phyloP scores from a whole-genome alignment of 768 basidiomycete genomes.

The Hygrocybe coccinea region DNA sequence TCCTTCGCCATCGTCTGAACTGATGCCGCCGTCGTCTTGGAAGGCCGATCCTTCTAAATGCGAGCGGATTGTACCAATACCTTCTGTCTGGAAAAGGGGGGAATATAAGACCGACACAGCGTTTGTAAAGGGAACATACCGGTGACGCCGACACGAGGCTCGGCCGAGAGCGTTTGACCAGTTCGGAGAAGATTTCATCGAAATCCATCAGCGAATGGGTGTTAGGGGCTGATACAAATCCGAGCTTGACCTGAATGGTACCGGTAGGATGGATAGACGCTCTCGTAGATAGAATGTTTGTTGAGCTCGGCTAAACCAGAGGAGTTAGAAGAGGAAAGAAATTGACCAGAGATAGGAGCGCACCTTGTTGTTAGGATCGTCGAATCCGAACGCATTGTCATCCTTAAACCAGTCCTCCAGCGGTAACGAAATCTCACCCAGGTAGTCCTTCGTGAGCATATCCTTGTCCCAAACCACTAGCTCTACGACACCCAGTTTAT shows the following conservation, averaged over 20 bases:
- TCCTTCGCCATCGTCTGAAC: slow-evolving; percentile 34
- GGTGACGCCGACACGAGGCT: slow-evolving; percentile 74
- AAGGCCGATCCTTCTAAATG: slow-evolving; percentile 49
- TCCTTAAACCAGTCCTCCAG: slow-evolving; percentile 76
- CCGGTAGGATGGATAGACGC: slow-evolving; percentile 39
- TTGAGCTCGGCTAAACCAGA: slow-evolving; percentile 28
- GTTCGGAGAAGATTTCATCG: slow-evolving; percentile 57
- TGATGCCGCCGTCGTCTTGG: slow-evolving; percentile 77
- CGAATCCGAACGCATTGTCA: slow-evolving; percentile 43
- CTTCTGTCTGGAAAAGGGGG: slow-evolving; percentile 57
- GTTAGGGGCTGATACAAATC: slow-evolving; percentile 45
- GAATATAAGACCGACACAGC: background rate
- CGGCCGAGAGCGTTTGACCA: slow-evolving; percentile 58
- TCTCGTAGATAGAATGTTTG: slow-evolving; percentile 40
- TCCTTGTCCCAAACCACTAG: slow-evolving; percentile 94
- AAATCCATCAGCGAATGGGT: slow-evolving; percentile 44
- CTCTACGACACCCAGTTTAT: slow-evolving; percentile 70
- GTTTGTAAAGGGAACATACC: slow-evolving; percentile 38
- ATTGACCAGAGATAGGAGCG: slow-evolving; percentile 18
- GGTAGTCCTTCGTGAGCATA: slow-evolving; percentile 82
- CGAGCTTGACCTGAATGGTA: slow-evolving; percentile 41
- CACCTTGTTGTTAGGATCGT: slow-evolving; percentile 66
- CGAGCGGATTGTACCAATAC: slow-evolving; percentile 77
- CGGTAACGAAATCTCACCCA: slow-evolving; percentile 79
- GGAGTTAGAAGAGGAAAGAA: background rate